phyloP scores from a whole-genome alignment of 208 protist genomes.

The Acanthamoeba castellanii region DNA sequence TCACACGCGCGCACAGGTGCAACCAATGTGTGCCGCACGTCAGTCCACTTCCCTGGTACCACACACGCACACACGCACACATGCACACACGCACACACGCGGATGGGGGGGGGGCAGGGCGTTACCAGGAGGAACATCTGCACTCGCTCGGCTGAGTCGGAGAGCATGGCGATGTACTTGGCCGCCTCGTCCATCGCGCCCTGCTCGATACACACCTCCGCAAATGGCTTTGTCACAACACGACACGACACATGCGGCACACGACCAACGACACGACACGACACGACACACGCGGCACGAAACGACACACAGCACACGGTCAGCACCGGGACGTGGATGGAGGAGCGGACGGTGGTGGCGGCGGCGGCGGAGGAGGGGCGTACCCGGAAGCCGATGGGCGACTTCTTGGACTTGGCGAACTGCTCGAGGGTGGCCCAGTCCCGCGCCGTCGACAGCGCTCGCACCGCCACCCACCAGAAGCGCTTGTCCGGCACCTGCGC shows the following conservation, averaged over 20 bases:
- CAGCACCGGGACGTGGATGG: not conserved
- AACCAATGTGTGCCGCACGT: too few relatives aligned
- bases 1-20: too few relatives aligned
- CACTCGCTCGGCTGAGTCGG: conserved; percentile 6
- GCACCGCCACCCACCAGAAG: conserved; percentile 87
- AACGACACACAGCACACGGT: too few relatives aligned
- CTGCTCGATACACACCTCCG: conserved; percentile 79
- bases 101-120: not conserved
- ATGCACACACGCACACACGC: not conserved
- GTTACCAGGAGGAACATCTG: conserved; percentile 75
- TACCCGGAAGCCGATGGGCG: conserved; percentile 84
- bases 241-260: too few relatives aligned
- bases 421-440: conserved; percentile 80
- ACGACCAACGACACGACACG: too few relatives aligned
- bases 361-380: not conserved
- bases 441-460: conserved; percentile 57
- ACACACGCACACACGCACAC: too few relatives aligned
- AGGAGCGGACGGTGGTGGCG: not conserved
- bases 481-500: conserved; percentile 79
- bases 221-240: conserved; percentile 78
- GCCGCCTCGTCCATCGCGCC: conserved; percentile 67
- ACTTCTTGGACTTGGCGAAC: conserved; percentile 85
- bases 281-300: too few relatives aligned
- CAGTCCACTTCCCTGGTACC: too few relatives aligned
- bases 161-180: conserved; percentile 80